phyloP scores from a whole-genome alignment of 1,284 basidiomycete genomes.

The Tetrapyrgos nigripes region DNA sequence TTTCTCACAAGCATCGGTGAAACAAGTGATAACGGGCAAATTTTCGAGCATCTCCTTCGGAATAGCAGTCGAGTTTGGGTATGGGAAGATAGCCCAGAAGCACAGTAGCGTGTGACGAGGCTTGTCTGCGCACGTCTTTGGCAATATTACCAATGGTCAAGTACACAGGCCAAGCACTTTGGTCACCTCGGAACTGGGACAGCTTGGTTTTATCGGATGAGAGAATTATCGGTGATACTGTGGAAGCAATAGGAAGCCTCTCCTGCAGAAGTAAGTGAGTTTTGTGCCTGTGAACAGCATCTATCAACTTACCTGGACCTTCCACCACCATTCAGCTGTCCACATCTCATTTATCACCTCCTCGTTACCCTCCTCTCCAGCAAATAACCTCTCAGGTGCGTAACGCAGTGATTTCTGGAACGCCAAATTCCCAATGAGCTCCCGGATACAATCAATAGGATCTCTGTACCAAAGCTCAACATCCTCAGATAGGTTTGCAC shows the following conservation, averaged over 20 bases:
- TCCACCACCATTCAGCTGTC: too few species aligned
- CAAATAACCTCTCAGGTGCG: too few species aligned
- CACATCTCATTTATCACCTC: too few species aligned
- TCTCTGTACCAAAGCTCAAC: too few species aligned
- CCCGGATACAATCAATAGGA: too few species aligned
- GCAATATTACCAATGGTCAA: conserved; percentile 29
- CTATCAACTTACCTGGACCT: too few species aligned
- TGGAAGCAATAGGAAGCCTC: conserved; percentile 49
- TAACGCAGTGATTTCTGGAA: too few species aligned
- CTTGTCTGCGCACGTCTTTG: conserved; percentile 20
- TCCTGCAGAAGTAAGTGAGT: too few species aligned
- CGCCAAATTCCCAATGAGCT: too few species aligned
- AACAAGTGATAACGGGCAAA: conserved; percentile 25
- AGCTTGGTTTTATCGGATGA: conserved; percentile 39
- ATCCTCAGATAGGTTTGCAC: too few species aligned
- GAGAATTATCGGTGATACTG: conserved; percentile 60
- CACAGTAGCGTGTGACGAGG: conserved; percentile 21
- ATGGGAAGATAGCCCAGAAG: conserved; percentile 35
- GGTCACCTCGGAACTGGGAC: conserved; percentile 31
- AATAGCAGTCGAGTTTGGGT: conserved; percentile 22
- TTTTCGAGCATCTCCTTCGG: conserved; percentile 9
- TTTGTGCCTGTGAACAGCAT: too few species aligned
- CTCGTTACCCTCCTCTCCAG: too few species aligned
- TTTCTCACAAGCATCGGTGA: conserved; percentile 30
- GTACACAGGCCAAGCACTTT: conserved; percentile 41